phyloP scores from a whole-genome alignment of 2,329 filamentous ascomycete species.

The Cladorrhinum sp. region DNA sequence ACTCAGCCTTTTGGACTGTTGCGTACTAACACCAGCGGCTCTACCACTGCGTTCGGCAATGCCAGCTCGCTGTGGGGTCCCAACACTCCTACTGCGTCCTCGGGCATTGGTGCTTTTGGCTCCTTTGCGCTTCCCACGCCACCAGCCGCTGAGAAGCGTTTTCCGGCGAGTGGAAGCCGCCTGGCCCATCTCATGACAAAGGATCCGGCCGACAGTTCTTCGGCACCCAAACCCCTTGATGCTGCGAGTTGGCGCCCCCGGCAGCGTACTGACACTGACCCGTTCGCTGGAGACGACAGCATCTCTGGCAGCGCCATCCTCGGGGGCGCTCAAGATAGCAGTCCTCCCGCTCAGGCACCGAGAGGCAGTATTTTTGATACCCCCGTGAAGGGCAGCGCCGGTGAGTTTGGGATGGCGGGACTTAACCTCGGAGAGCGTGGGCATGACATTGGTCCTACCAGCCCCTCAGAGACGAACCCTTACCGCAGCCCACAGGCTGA shows the following conservation, averaged over 20 bases:
- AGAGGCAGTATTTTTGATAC: conserved; percentile 48
- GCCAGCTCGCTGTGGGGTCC: conserved; percentile 47
- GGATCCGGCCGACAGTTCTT: conserved; percentile 65
- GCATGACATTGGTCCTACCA: conserved; percentile 70
- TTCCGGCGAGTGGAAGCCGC: conserved; percentile 74
- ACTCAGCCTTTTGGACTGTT: conserved; percentile 46
- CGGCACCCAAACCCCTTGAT: conserved; percentile 47
- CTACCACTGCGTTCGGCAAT: conserved; percentile 42
- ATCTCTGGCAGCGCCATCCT: conserved; percentile 69
- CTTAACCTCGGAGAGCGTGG: conserved; percentile 55
- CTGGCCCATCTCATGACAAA: conserved; percentile 83
- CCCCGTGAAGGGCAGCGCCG: conserved; percentile 51
- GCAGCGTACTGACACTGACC: conserved; percentile 70
- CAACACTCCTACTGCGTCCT: conserved; percentile 56
- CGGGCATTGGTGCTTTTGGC: conserved; percentile 73
- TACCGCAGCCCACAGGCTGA: conserved; percentile 87
- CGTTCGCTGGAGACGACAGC: conserved; percentile 59
- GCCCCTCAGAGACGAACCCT: conserved; percentile 93
- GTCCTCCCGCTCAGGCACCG: conserved; percentile 40
- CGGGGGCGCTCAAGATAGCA: conserved; percentile 70
- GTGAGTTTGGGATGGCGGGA: conserved; percentile 63
- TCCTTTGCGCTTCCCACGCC: conserved; percentile 72
- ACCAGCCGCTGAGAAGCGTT: conserved; percentile 65
- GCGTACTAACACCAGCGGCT: conserved; percentile 54
- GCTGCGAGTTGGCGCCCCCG: conserved; percentile 55